Percentiles rank a stretch among this genome's conserved stretches.
Evolutionary conservation across 352 stramenopile species (phyloP).

Genomic region (Blastocystis sp.): DNA sequence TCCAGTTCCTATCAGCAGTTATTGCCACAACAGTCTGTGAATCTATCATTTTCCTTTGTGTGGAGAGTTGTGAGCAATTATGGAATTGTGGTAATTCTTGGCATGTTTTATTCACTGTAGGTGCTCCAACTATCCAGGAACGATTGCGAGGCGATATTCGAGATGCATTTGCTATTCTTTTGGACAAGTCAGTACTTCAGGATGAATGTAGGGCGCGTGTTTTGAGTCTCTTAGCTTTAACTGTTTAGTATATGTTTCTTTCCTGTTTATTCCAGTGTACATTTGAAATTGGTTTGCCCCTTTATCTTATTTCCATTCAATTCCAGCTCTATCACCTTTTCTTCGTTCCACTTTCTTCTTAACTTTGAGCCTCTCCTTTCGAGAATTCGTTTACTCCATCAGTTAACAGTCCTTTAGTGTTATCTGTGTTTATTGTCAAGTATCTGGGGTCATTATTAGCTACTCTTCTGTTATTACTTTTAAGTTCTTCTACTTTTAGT

Average conservation of each 20-base stretch:
- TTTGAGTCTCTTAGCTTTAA: not conserved
- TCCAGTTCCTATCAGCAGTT: conserved; percentile 31
- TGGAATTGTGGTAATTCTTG: conserved; percentile 8
- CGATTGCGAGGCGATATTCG: not conserved
- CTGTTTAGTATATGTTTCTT: not conserved
- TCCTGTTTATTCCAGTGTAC: not conserved
- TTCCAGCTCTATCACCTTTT: too few relatives aligned
- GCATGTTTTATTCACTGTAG: not conserved
- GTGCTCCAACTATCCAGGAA: not conserved
- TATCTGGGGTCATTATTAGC: too few relatives aligned
- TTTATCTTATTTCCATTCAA: too few relatives aligned
- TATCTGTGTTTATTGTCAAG: too few relatives aligned
- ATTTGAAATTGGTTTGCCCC: too few relatives aligned
- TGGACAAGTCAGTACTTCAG: not conserved
- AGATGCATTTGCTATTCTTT: not conserved
- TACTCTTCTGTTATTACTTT: too few relatives aligned
- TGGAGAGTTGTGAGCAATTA: not conserved
- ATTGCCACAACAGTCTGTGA: not conserved
- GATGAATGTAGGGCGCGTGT: not conserved
- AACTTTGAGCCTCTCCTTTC: too few relatives aligned
- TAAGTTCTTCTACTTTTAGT: too few relatives aligned
- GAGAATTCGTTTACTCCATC: too few relatives aligned
- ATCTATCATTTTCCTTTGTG: not conserved
- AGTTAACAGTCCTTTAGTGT: too few relatives aligned
- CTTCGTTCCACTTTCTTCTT: too few relatives aligned